Conservation (phyloP, 75 land plant genomes). For the Selaginella tamariscina region DNA sequence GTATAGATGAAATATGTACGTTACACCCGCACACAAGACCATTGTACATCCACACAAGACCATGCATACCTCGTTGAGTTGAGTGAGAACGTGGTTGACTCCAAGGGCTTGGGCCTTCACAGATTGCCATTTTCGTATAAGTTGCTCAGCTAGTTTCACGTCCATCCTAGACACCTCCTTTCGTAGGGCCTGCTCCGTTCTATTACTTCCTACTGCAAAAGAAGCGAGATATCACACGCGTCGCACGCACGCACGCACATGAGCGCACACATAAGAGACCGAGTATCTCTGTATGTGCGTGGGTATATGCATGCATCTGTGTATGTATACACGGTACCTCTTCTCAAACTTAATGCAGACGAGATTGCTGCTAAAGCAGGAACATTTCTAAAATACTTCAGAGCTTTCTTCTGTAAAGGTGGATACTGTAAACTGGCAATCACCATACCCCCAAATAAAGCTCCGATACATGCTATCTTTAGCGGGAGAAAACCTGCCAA, state of each 20-base stretch:
- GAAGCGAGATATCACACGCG: neutral
- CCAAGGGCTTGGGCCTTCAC: constrained; percentile 80
- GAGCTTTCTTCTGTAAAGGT: neutral
- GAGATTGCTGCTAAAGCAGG: neutral
- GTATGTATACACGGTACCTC: neutral
- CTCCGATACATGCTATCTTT: constrained; percentile 56
- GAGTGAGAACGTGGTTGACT: constrained; percentile 41
- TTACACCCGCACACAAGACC: neutral
- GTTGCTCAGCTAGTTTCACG: constrained; percentile 63
- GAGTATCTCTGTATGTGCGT: too few relatives aligned
- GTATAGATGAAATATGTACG: neutral
- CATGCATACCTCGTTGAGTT: constrained; percentile 54
- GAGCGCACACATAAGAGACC: too few relatives aligned
- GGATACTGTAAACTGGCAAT: constrained; percentile 34
- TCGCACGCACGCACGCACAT: too few relatives aligned
- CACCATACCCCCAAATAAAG: constrained; percentile 43
- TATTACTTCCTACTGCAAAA: constrained; percentile 13
- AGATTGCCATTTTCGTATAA: constrained; percentile 78
- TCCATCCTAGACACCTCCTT: constrained; percentile 61
- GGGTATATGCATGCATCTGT: too few relatives aligned
- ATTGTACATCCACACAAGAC: neutral
- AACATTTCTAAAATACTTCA: neutral
- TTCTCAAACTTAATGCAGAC: neutral
- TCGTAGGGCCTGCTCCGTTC: constrained; percentile 13
- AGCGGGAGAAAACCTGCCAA: neutral